Conservation (phyloP, 768 basidiomycete genomes). For the Agrocybe chaxingu region DNA sequence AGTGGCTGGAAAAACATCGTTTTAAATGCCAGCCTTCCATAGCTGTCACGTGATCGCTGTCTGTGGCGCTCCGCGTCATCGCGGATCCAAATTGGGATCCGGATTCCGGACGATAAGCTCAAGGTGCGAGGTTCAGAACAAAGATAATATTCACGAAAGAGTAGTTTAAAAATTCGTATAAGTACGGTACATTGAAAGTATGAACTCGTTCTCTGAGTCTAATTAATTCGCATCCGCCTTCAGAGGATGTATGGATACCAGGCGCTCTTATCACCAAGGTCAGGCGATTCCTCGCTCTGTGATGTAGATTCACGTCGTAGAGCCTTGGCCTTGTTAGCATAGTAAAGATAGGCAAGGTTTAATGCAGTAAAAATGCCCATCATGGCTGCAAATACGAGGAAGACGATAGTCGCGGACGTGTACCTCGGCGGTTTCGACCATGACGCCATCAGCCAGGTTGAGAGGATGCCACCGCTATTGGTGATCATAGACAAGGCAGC, state of each 20-base stretch:
- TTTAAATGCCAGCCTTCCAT: not conserved
- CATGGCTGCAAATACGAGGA: constrained; percentile 18
- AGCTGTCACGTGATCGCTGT: constrained; percentile 3
- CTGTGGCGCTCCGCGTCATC: no score
- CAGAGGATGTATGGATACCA: constrained; percentile 33
- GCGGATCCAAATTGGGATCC: no score
- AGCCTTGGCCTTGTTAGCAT: constrained; percentile 28
- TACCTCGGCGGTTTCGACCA: constrained; percentile 1
- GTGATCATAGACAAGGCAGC: constrained; percentile 33
- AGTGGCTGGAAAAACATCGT: constrained; percentile 4
- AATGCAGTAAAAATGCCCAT: constrained; percentile 20
- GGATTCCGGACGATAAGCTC: no score
- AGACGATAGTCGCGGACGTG: not conserved
- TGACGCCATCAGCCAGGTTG: constrained; percentile 35
- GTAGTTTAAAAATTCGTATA: no score
- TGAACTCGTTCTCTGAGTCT: no score
- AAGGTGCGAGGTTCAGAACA: no score
- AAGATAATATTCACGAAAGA: no score
- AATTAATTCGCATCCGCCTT: constrained; percentile 1
- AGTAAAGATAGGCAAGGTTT: constrained; percentile 26
- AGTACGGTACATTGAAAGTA: no score
- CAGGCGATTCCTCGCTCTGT: constrained; percentile 21
- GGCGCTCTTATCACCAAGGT: constrained; percentile 27
- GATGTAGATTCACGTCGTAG: constrained; percentile 17
- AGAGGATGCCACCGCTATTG: constrained; percentile 36